phyloP scores from a whole-genome alignment of 2,329 filamentous ascomycete species.

The Sporothrix humicola region DNA sequence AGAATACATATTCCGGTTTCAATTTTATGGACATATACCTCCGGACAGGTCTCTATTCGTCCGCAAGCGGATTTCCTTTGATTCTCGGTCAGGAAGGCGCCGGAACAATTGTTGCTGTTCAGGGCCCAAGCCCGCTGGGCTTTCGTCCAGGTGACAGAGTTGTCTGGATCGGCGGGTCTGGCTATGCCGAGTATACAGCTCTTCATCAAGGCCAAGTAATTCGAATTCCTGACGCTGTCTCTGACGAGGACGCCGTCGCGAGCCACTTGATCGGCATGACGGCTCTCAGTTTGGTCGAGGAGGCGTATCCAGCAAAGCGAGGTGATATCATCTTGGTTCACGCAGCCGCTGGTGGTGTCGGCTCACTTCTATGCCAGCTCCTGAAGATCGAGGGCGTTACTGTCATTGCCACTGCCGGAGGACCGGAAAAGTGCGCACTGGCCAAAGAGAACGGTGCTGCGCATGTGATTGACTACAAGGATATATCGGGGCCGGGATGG shows the following conservation, averaged over 20 bases:
- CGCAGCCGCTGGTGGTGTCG: background rate
- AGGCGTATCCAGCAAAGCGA: slow-evolving; percentile 7
- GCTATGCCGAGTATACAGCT: slow-evolving; percentile 10
- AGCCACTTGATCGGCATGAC: slow-evolving; percentile 9
- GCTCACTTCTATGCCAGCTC: slow-evolving; percentile 9
- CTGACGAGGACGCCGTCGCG: slow-evolving; percentile 1
- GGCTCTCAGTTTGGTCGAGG: slow-evolving; percentile 3
- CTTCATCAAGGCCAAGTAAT: slow-evolving; percentile 9
- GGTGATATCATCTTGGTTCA: slow-evolving; percentile 9
- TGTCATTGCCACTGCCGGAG: slow-evolving; percentile 5
- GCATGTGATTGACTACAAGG: slow-evolving; percentile 8
- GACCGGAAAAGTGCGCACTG: slow-evolving; percentile 6
- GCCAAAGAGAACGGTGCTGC: slow-evolving; percentile 6
- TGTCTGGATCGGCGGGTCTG: slow-evolving; percentile 8
- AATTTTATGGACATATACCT: slow-evolving; percentile 13
- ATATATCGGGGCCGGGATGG: slow-evolving; percentile 3
- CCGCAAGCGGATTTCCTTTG: slow-evolving; percentile 6
- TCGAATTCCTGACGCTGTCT: slow-evolving; percentile 10
- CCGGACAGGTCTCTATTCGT: slow-evolving; percentile 6
- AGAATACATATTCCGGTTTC: background rate
- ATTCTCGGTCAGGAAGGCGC: slow-evolving; percentile 9
- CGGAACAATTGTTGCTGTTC: slow-evolving; percentile 3
- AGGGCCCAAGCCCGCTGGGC: slow-evolving; percentile 1
- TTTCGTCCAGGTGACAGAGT: background rate
- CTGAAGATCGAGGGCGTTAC: slow-evolving; percentile 7